Evolutionary conservation across 2,329 filamentous ascomycete species (phyloP).

Genomic region (Fusarium nygamai): DNA sequence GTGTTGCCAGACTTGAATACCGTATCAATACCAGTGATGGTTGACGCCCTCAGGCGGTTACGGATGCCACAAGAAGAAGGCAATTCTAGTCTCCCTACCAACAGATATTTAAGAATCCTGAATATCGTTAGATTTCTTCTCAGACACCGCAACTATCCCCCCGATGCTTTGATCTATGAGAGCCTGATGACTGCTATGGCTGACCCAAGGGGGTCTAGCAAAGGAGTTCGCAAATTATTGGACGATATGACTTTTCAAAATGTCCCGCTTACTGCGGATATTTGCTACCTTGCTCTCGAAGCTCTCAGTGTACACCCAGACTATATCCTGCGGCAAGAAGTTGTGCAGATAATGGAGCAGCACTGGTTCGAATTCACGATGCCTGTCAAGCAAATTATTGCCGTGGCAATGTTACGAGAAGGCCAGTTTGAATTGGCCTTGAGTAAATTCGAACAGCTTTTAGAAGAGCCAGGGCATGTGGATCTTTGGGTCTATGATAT

Average conservation of each 20-base stretch:
- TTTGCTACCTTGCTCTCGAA: slow-evolving; percentile 78
- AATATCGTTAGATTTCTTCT: slow-evolving; percentile 68
- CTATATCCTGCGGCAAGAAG: slow-evolving; percentile 76
- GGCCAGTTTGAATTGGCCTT: slow-evolving; percentile 85
- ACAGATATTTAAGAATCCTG: slow-evolving; percentile 45
- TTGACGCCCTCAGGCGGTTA: slow-evolving; percentile 43
- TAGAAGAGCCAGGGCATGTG: slow-evolving; percentile 62
- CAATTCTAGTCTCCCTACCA: slow-evolving; percentile 27
- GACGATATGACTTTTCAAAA: slow-evolving; percentile 73
- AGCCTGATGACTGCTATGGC: slow-evolving; percentile 78
- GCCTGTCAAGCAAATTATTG: slow-evolving; percentile 73
- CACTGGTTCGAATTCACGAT: slow-evolving; percentile 67
- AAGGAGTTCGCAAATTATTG: slow-evolving; percentile 70
- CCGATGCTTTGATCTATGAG: slow-evolving; percentile 73
- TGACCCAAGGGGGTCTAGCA: slow-evolving; percentile 73
- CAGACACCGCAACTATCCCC: slow-evolving; percentile 61
- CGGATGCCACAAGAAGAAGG: slow-evolving; percentile 34
- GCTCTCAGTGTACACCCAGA: slow-evolving; percentile 86
- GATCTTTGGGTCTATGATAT: slow-evolving; percentile 82
- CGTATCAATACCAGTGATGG: slow-evolving; percentile 36
- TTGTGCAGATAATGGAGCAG: slow-evolving; percentile 78
- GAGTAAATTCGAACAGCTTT: slow-evolving; percentile 73
- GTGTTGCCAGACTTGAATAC: slow-evolving; percentile 7
- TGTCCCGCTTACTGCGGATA: slow-evolving; percentile 70
- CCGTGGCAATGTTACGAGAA: slow-evolving; percentile 81